Evolutionary conservation across 2,329 filamentous ascomycete genomes (phyloP), one percentile per base, ranked within the genome.

Genomic region (Tolypocladium nubicola): DNA sequence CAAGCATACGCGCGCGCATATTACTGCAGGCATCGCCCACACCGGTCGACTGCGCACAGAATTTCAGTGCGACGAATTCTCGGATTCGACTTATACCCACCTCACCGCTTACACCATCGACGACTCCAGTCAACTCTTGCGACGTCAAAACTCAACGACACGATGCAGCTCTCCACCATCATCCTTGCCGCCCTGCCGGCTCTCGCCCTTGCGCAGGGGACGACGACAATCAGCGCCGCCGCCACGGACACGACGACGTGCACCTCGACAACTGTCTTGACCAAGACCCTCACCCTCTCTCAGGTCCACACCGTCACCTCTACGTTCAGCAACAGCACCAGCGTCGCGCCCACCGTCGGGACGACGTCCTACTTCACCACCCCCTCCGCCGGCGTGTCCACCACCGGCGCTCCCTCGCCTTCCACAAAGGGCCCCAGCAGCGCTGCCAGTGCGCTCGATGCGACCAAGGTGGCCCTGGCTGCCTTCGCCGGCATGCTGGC

Each of bases 171-270:
- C 63, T 67, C 68, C 52, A 70, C 75, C 37, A 64, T 83, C 59
- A 58, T 78, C 65, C 68, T 79, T 59, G 76, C 76, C 60, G 68
- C 79, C 61, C 74, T 85, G 66, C 81, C 82, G 64, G 73, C 81
- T 56, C 67, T 83, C 65, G 81, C 79, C 59, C 64, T 80, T 55
- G 80, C 80, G 41, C 67, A 74, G 55, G 69, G 67, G 14, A 58
- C 62, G 55, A 30, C 61, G 21, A 79, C 76, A 26, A 72, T 71
- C 50, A 43, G 49, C 41, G n/a, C 56, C 53, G 14, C 45, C 5
- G 2, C 11, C 21, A 57, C 53, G 19, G 55, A 26, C 30, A 75
- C 75, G 49, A 74, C 75, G 35, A 81, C 77, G 33, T 71, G 71
- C 53, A 83, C 80, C 21, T 73, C 73, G 33, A 84, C 80, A 45